phyloP scores from a whole-genome alignment of 768 basidiomycete species.

The Hygrophorus russula region DNA sequence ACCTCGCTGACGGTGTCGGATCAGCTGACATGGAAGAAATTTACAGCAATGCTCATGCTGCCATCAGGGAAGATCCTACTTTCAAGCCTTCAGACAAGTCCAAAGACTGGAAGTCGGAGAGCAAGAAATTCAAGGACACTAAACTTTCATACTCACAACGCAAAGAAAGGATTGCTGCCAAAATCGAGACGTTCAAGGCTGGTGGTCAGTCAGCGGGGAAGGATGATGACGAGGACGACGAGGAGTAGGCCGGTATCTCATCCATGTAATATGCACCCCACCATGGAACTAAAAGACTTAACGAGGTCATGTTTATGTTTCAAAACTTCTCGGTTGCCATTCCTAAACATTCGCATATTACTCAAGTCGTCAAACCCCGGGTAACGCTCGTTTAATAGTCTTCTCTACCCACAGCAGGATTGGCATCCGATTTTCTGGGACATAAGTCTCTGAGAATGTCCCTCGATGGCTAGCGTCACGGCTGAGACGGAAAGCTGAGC shows the following conservation, averaged over 20 bases:
- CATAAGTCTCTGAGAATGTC: constrained; percentile 26
- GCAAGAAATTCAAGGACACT: constrained; percentile 51
- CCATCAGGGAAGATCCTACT: constrained; percentile 88
- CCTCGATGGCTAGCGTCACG: constrained; percentile 29
- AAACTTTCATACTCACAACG: constrained; percentile 74
- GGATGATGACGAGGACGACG: constrained; percentile 46
- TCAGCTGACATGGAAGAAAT: constrained; percentile 98
- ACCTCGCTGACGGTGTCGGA: constrained; percentile 91
- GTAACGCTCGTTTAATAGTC: constrained; percentile 31
- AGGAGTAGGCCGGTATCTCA: constrained; percentile 38
- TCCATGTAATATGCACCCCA: not conserved
- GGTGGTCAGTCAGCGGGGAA: constrained; percentile 40
- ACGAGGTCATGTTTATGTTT: not conserved
- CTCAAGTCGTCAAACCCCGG: constrained; percentile 3
- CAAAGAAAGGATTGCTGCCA: constrained; percentile 67
- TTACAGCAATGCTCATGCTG: constrained; percentile 84
- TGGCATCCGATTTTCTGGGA: constrained; percentile 18
- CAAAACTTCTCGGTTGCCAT: not conserved
- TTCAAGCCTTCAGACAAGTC: constrained; percentile 88
- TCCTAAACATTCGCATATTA: not conserved
- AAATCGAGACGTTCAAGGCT: constrained; percentile 85
- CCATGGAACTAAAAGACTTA: not conserved
- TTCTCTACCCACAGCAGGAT: constrained; percentile 46
- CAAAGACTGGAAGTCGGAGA: constrained; percentile 86
- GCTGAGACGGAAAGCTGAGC: constrained; percentile 46